phyloP scores from a whole-genome alignment of 257 asterid species.

The Lantana camara region DNA sequence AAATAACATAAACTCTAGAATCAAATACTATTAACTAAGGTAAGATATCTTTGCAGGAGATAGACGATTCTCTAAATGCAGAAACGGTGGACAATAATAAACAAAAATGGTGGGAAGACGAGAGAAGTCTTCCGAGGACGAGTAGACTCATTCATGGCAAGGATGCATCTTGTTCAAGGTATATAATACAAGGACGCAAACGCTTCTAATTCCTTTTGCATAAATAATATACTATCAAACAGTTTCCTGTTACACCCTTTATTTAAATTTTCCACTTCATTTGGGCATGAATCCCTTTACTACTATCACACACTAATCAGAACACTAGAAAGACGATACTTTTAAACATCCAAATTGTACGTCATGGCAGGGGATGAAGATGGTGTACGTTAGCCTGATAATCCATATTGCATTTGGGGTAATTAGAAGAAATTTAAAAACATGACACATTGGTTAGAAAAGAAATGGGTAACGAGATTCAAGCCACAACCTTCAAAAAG shows the following conservation, averaged over 20 bases:
- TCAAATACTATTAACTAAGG: no score
- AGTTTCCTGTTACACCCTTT: no score
- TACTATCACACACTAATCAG: no score
- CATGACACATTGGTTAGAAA: not conserved
- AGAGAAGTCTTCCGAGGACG: slow-evolving; percentile 81
- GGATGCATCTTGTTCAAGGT: slow-evolving; percentile 99
- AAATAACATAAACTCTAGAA: no score
- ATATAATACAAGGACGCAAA: slow-evolving; percentile 28
- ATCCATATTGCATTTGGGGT: not conserved
- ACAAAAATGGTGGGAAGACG: slow-evolving; percentile 90
- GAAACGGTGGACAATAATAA: slow-evolving; percentile 54
- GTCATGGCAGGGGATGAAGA: not conserved
- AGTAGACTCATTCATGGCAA: slow-evolving; percentile 83
- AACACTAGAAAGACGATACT: not conserved
- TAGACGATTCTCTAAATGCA: no score
- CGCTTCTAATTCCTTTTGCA: slow-evolving; percentile 5
- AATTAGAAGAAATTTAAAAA: not conserved
- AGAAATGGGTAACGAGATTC: not conserved
- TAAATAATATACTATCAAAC: slow-evolving; percentile 1
- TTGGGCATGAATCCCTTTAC: no score
- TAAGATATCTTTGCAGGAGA: no score
- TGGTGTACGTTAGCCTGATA: not conserved
- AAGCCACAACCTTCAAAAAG: not conserved
- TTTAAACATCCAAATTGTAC: no score
- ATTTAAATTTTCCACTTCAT: no score